A percentile compares a stretch with the other conserved stretches of the same genome.
Conservation (phyloP, 2,329 filamentous ascomycete genomes). For the Ophiostoma ips region DNA sequence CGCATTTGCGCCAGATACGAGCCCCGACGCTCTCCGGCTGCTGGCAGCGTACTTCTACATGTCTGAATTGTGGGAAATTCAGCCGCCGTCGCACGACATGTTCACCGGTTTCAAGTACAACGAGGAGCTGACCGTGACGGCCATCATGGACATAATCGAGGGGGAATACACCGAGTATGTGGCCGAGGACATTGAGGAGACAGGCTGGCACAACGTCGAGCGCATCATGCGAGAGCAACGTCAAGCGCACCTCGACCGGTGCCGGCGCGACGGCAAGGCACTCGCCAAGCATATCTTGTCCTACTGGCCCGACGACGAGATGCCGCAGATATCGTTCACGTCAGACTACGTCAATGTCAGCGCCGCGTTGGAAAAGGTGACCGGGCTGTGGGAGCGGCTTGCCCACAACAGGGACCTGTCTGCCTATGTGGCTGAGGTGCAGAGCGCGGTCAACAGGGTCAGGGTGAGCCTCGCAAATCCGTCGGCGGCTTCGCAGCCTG, state of each 20-base stretch:
- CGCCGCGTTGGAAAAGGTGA: constrained; percentile 25
- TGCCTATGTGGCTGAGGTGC: constrained; percentile 28
- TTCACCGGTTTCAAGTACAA: constrained; percentile 4
- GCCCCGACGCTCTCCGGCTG: constrained; percentile 17
- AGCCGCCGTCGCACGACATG: constrained; percentile 15
- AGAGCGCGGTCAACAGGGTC: constrained; percentile 15
- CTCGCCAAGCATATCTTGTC: not conserved
- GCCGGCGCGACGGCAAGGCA: not conserved
- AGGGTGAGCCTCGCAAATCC: not conserved
- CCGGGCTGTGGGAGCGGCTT: constrained; percentile 32
- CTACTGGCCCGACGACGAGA: not conserved
- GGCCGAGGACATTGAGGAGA: not conserved
- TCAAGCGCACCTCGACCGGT: not conserved
- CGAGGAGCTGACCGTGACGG: not conserved
- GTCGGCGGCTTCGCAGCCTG: not conserved
- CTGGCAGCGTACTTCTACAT: constrained; percentile 31
- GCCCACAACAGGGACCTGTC: constrained; percentile 34
- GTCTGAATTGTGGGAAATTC: constrained; percentile 23
- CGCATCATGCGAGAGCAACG: not conserved
- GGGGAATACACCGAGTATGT: not conserved
- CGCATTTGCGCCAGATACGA: constrained; percentile 15
- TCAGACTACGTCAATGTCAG: constrained; percentile 22
- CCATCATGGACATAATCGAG: not conserved
- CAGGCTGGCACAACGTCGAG: not conserved
- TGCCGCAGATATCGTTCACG: not conserved